Percentiles rank a stretch among this genome's conserved stretches.
Evolutionary conservation across 2,329 filamentous ascomycete genomes (phyloP).

Genomic region (Phoma sp.): DNA sequence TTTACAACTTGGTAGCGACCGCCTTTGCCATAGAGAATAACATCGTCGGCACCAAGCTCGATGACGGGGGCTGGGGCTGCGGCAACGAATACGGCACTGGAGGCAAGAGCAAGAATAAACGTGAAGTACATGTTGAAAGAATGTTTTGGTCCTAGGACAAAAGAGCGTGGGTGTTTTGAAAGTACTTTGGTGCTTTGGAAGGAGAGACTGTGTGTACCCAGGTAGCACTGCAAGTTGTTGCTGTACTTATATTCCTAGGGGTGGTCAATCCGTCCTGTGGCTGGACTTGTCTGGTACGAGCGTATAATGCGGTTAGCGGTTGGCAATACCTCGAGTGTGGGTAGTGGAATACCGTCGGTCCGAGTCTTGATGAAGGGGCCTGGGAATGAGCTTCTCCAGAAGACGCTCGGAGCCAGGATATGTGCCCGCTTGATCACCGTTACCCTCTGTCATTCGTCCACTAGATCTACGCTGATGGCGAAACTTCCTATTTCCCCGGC

Average conservation of each 20-base stretch:
- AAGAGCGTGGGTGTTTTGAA: neutral
- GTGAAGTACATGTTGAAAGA: slow-evolving; percentile 32
- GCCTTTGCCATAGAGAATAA: slow-evolving; percentile 35
- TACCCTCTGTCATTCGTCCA: neutral
- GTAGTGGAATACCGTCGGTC: slow-evolving; percentile 10
- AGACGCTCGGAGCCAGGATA: neutral
- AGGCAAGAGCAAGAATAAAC: slow-evolving; percentile 22
- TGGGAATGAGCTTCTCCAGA: too few species aligned
- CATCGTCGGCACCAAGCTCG: slow-evolving; percentile 31
- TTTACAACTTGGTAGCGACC: slow-evolving; percentile 35
- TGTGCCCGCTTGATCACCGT: neutral
- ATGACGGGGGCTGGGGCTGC: slow-evolving; percentile 25
- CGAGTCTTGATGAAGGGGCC: slow-evolving; percentile 5
- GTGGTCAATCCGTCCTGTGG: neutral
- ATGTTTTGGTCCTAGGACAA: neutral
- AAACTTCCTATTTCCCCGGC: neutral
- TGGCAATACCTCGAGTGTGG: slow-evolving; percentile 18
- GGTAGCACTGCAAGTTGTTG: too few species aligned
- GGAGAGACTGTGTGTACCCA: too few species aligned
- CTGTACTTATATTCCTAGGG: slow-evolving; percentile 17
- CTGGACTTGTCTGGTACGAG: neutral
- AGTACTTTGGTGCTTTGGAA: too few species aligned
- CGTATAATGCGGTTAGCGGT: neutral
- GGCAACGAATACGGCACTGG: slow-evolving; percentile 20
- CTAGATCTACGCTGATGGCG: neutral